These are phyloP conservation scores for Bathelium albidoporum DNA, from an alignment of 495 filamentous ascomycete genomes.

Conservation along the genomic window DNA sequence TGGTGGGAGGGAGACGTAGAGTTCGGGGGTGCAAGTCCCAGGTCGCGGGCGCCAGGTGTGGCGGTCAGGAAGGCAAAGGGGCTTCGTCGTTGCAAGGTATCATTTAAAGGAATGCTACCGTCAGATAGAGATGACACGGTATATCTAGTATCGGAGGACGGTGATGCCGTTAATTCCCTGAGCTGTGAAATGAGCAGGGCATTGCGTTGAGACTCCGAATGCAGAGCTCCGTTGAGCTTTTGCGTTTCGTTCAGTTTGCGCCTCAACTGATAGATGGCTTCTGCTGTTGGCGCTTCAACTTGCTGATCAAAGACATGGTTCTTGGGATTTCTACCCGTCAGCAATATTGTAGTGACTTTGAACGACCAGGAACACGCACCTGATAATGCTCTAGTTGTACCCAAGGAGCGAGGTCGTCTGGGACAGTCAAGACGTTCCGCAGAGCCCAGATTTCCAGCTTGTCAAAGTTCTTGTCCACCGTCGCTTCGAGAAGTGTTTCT, in stretches of 20 bases:
- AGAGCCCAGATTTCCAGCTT: constrained; percentile 74
- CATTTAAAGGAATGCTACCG: background rate
- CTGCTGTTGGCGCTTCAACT: constrained; percentile 43
- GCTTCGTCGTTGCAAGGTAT: constrained; percentile 14
- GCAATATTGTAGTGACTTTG: background rate
- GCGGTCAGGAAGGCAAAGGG: constrained; percentile 39
- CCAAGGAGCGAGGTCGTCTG: constrained; percentile 60
- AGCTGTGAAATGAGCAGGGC: constrained; percentile 59
- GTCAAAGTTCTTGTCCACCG: constrained; percentile 70
- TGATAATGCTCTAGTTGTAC: constrained; percentile 81
- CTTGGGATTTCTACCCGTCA: background rate
- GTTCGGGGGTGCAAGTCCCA: constrained; percentile 1
- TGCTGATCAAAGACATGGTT: background rate
- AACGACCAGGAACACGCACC: constrained; percentile 30
- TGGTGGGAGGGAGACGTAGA: constrained; percentile 18
- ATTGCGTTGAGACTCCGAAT: constrained; percentile 67
- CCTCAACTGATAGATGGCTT: constrained; percentile 59
- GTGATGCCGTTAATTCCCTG: constrained; percentile 10
- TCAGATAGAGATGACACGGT: constrained; percentile 32
- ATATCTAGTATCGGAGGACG: constrained; percentile 7
- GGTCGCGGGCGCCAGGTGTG: constrained; percentile 8
- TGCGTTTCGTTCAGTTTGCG: constrained; percentile 70
- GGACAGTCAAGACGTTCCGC: constrained; percentile 76
- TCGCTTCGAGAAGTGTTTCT: constrained; percentile 81
- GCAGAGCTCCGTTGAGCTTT: constrained; percentile 64